These are phyloP conservation scores for Fistulinella cinereoalba DNA, from an alignment of 1,284 basidiomycete species.

Conservation along the genomic window DNA sequence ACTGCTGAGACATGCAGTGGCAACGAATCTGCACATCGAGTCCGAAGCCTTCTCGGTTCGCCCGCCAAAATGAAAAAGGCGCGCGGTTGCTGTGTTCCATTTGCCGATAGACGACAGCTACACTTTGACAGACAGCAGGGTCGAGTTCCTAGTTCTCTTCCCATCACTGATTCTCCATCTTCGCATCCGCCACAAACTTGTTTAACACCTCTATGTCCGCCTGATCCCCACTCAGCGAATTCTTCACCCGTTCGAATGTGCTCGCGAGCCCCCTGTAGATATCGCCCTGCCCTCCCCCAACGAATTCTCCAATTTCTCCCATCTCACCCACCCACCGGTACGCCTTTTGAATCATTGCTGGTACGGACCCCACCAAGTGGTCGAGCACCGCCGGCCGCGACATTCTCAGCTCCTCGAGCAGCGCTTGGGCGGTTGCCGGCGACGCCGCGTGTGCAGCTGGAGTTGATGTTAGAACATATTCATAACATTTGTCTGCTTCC, in stretches of 20 bases:
- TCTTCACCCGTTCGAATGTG: constrained; percentile 44
- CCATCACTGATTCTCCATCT: constrained; percentile 9
- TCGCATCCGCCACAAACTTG: constrained; percentile 46
- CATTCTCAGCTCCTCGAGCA: constrained; percentile 45
- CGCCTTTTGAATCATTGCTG: constrained; percentile 55
- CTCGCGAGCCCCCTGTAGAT: constrained; percentile 49
- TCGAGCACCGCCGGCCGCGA: constrained; percentile 48
- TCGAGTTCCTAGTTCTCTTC: constrained; percentile 4
- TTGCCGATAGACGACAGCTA: constrained; percentile 15
- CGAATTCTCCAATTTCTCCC: constrained; percentile 57
- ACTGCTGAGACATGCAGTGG: neutral
- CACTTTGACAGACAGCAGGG: constrained; percentile 15
- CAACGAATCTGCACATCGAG: constrained; percentile 3
- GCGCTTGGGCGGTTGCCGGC: constrained; percentile 54
- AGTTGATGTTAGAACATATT: constrained; percentile 1
- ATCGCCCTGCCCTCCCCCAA: constrained; percentile 44
- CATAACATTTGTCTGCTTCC: neutral
- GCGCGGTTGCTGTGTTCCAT: constrained; percentile 17
- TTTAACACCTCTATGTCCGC: constrained; percentile 40
- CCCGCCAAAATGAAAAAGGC: constrained; percentile 26
- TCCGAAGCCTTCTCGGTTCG: constrained; percentile 9
- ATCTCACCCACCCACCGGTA: constrained; percentile 62
- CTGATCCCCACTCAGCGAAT: constrained; percentile 36
- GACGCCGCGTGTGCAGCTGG: constrained; percentile 55
- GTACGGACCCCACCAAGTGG: constrained; percentile 39